These are phyloP conservation scores for Umbellularia californica DNA, from an alignment of 164 flowering plant species.

Conservation along the genomic window DNA sequence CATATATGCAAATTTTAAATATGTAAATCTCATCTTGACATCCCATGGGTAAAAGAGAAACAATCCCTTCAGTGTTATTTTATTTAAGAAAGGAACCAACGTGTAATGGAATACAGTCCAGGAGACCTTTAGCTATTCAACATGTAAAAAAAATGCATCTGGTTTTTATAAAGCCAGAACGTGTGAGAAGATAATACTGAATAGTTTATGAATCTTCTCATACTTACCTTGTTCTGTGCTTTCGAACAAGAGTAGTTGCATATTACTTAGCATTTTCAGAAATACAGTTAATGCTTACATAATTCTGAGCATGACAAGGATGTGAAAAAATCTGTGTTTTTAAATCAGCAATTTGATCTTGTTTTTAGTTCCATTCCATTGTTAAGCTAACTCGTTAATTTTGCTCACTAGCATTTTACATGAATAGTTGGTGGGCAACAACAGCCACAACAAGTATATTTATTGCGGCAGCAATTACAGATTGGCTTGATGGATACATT, in stretches of 20 bases:
- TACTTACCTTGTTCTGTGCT: not conserved
- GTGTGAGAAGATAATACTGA: not conserved
- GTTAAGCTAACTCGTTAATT: slow-evolving; percentile 17
- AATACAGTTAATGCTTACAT: not conserved
- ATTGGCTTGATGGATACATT: slow-evolving; percentile 99
- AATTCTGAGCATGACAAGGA: not conserved
- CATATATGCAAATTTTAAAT: no score
- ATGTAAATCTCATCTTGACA: no score
- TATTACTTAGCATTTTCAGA: not conserved
- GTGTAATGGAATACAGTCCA: no score
- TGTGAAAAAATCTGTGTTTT: not conserved
- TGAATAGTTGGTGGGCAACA: slow-evolving; percentile 75
- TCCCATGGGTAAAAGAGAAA: no score
- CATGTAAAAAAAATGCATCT: not conserved
- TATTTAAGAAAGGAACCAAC: no score
- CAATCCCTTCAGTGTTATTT: no score
- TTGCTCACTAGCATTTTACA: slow-evolving; percentile 57
- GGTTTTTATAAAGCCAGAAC: not conserved
- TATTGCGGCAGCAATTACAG: slow-evolving; percentile 86
- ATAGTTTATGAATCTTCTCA: not conserved
- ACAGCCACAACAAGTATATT: slow-evolving; percentile 81
- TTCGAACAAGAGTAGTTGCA: not conserved
- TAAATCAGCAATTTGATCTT: not conserved
- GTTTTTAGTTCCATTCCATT: not conserved
- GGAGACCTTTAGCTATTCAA: not conserved